Conservation (phyloP, 257 asterid genomes). For the Scutellaria galericulata region DNA sequence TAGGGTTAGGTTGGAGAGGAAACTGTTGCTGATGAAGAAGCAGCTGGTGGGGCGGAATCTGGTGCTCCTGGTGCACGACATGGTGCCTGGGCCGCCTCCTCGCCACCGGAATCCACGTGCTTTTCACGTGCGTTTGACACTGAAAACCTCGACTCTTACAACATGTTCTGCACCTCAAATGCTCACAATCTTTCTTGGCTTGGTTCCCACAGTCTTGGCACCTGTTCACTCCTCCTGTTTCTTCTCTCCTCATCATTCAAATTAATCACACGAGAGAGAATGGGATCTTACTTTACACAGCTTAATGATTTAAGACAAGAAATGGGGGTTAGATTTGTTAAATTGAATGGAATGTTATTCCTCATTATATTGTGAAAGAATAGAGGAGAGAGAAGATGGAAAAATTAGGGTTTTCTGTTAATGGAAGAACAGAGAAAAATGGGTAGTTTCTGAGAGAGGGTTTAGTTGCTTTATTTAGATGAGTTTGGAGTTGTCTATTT, state of each 20-base stretch:
- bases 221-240: slow-evolving; percentile 28
- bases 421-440: background rate
- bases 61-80: slow-evolving; percentile 43
- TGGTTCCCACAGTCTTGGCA: slow-evolving; percentile 88
- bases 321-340: slow-evolving; percentile 4
- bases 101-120: slow-evolving; percentile 79
- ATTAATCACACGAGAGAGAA: no score
- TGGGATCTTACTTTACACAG: no score
- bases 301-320: background rate
- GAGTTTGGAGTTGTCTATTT: background rate
- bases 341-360: background rate
- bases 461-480: slow-evolving; percentile 14
- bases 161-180: slow-evolving; percentile 71
- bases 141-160: slow-evolving; percentile 69
- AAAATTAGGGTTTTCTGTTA: background rate
- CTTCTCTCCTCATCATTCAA: slow-evolving; percentile 46
- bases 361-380: background rate
- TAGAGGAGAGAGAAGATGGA: background rate
- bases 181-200: slow-evolving; percentile 70
- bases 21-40: slow-evolving; percentile 25
- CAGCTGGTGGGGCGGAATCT: slow-evolving; percentile 28
- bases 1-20: slow-evolving; percentile 53
- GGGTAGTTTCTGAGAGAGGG: background rate
- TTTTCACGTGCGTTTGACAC: slow-evolving; percentile 72
- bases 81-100: slow-evolving; percentile 53